These are phyloP conservation scores for Cicer bijugum DNA, from an alignment of 306 rosid species.

Conservation along the genomic window DNA sequence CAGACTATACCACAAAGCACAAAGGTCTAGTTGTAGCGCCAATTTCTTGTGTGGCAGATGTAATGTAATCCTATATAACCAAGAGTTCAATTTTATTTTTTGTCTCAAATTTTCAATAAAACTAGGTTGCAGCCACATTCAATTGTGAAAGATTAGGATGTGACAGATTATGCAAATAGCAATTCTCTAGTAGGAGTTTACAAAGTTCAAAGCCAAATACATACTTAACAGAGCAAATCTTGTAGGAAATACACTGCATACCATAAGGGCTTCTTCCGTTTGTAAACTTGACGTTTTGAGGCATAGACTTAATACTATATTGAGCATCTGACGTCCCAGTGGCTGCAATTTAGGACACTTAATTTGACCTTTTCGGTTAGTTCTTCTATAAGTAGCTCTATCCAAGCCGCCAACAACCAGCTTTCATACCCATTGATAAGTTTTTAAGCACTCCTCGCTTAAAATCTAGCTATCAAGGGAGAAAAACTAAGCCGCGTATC, in stretches of 20 bases:
- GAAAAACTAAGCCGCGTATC: background rate
- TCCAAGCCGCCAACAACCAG: background rate
- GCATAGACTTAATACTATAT: background rate
- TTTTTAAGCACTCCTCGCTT: background rate
- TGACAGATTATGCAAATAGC: slow-evolving; percentile 15
- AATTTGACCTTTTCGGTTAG: background rate
- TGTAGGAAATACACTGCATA: background rate
- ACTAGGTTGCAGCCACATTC: slow-evolving; percentile 13
- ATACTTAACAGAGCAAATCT: slow-evolving; percentile 1
- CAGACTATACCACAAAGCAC: background rate
- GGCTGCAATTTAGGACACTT: background rate
- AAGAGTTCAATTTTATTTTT: slow-evolving; percentile 1
- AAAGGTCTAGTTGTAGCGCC: slow-evolving; percentile 29
- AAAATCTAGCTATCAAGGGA: background rate
- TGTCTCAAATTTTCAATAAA: slow-evolving; percentile 1
- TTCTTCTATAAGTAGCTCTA: background rate
- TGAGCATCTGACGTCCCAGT: background rate
- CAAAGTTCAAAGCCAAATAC: slow-evolving; percentile 19
- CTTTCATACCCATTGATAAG: background rate
- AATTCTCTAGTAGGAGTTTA: background rate
- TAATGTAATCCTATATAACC: slow-evolving; percentile 1
- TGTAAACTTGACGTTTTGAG: slow-evolving; percentile 7
- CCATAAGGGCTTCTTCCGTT: background rate
- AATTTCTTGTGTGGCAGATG: slow-evolving; percentile 15
- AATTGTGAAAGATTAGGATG: background rate